Evolutionary conservation across 164 flowering plant genomes (phyloP), one percentile per base, ranked within the genome.

Genomic region (Piper longum): DNA sequence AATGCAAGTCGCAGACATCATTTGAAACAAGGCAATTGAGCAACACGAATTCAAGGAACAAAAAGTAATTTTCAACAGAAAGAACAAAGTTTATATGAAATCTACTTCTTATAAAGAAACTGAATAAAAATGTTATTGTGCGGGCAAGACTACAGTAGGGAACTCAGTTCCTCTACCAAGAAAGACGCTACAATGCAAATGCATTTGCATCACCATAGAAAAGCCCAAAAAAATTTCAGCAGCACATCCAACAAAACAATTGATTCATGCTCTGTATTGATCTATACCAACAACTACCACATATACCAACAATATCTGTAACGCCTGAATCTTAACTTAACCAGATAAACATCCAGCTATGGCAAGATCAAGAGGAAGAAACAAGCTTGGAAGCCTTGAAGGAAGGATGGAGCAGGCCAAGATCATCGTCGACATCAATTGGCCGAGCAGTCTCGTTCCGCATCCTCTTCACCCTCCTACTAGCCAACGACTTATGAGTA

Each of bases 371-470:
- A 77, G 76, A 70, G 67, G 84, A 67, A 36, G 82, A 64, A 3
- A 78, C 65, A 59, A 80, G 75, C 81, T 83, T 83, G 39, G 80
- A 69, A 17, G 93, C 89, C 61, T 86, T 86, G 74, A 86, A 86
- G 0, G 82, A 60, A 1, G 93, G 87, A 55, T 85, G 89, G 70
- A 83, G 86, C 75, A 85, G 74, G 1, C 86, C 86, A 43, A 81
- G 79, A 54, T 80, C 83, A 73, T 86, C 88, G 63, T 74, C 78
- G 9, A 83, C 82, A 42, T 83, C 85, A 16, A 81, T 74, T 26
- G 89, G 89, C 66, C 80, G 78, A 60, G 75, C 67, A 0, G 89
- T 83, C 60, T 84, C 86, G 56, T 86, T 86, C 16, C 85, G 69
- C 5, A 63, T 76, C 56, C 89, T 77, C 78, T 78, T 82, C 11